A percentile compares a stretch with the other conserved stretches of the same genome.
These are phyloP conservation scores for Phytophthora multivora DNA, from an alignment of 352 stramenopile genomes.

Conservation along the genomic window DNA sequence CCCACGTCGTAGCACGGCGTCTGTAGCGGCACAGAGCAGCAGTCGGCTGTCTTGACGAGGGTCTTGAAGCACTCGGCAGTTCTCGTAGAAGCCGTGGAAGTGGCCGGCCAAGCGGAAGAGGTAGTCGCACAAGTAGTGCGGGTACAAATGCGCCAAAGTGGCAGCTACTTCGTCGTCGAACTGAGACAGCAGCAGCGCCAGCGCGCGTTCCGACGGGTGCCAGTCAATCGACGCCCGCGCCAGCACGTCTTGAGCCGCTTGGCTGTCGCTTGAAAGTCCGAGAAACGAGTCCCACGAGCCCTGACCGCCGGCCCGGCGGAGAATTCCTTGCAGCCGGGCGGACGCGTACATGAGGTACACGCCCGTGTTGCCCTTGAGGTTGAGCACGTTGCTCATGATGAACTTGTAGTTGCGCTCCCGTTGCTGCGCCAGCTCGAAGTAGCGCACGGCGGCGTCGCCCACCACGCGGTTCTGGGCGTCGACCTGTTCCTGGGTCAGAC, in stretches of 20 bases:
- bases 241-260: constrained; percentile 43
- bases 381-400: constrained; percentile 79
- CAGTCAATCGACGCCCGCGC: constrained; percentile 52
- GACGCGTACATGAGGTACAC: constrained; percentile 87
- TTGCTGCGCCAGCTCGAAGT: constrained; percentile 86
- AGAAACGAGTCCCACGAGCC: constrained; percentile 30
- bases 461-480: constrained; percentile 56
- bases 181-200: constrained; percentile 77
- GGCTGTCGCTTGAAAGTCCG: constrained; percentile 27
- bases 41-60: constrained; percentile 69
- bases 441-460: constrained; percentile 78
- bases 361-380: constrained; percentile 83
- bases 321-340: constrained; percentile 73
- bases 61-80: constrained; percentile 74
- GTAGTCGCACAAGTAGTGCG: constrained; percentile 84
- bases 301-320: constrained; percentile 52
- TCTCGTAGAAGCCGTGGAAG: constrained; percentile 86
- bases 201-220: constrained; percentile 66
- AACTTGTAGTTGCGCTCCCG: constrained; percentile 89
- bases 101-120: constrained; percentile 78
- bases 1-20: constrained; percentile 67
- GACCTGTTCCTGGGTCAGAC: constrained; percentile 27
- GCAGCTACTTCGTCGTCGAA: constrained; percentile 78
- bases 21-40: constrained; percentile 74
- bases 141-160: constrained; percentile 63